Conservation (phyloP, 495 filamentous ascomycete species). For the Aspergillus ostianus region DNA sequence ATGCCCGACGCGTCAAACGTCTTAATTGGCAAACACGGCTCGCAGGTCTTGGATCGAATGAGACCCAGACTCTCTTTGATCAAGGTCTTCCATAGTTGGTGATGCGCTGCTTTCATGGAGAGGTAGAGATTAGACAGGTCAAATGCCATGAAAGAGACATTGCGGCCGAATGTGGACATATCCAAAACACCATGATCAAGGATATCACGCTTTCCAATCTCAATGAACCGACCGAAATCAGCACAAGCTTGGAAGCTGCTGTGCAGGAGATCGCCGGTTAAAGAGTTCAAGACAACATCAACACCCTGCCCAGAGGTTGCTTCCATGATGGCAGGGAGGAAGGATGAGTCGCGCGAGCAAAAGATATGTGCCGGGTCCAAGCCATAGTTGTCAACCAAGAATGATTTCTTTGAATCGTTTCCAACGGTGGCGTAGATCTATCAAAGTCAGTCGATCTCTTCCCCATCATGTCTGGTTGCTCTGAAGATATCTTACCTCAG, state of each 20-base stretch:
- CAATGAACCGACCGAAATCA: constrained; percentile 7
- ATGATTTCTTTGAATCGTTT: no score
- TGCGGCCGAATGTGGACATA: constrained; percentile 33
- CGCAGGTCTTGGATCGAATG: no score
- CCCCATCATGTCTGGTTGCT: no score
- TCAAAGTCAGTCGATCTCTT: no score
- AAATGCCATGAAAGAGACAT: background rate
- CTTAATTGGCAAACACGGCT: no score
- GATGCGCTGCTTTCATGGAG: no score
- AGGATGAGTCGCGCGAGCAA: constrained; percentile 19
- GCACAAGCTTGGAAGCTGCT: constrained; percentile 34
- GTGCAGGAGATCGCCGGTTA: constrained; percentile 25
- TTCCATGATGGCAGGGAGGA: constrained; percentile 16
- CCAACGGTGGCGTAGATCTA: no score
- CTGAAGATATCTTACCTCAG: constrained; percentile 43
- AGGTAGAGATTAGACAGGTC: no score
- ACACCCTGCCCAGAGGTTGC: constrained; percentile 20
- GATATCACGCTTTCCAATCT: constrained; percentile 11
- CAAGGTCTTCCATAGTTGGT: no score
- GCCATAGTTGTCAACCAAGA: background rate
- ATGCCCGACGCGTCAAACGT: no score
- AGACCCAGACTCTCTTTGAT: no score
- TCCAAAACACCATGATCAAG: background rate
- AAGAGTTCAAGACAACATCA: constrained; percentile 24
- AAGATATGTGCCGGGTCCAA: constrained; percentile 17